phyloP scores from a whole-genome alignment of 225 moss, liverwort and hornwort species.

The Pleurozium schreberi region DNA sequence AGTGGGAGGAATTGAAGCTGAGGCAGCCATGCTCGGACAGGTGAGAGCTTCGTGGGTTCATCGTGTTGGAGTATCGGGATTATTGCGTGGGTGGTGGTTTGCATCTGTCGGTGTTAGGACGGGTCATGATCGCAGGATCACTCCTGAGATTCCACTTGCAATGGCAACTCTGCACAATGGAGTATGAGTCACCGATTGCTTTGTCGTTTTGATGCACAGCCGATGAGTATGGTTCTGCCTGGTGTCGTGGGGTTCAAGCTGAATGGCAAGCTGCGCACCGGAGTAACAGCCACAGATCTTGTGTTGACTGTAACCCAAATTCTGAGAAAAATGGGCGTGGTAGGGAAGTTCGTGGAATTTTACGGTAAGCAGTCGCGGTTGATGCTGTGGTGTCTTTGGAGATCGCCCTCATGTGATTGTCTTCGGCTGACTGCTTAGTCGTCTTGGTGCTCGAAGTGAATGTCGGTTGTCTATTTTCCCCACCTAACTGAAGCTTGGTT shows the following conservation, averaged over 20 bases:
- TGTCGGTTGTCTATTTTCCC: not conserved
- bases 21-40: slow-evolving; percentile 99
- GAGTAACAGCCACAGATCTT: slow-evolving; percentile 97
- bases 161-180: not conserved
- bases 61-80: not conserved
- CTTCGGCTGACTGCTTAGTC: not conserved
- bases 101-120: not conserved
- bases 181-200: not conserved
- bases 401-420: not conserved
- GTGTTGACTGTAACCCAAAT: slow-evolving; percentile 93
- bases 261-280: slow-evolving; percentile 63
- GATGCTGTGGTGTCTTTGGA: not conserved
- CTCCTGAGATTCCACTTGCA: not conserved
- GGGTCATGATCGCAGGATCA: not conserved
- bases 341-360: slow-evolving; percentile 97
- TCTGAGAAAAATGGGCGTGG: slow-evolving; percentile 88
- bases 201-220: slow-evolving; percentile 35
- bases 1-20: slow-evolving; percentile 98
- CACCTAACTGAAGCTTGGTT: not conserved
- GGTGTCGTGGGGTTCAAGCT: slow-evolving; percentile 96
- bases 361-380: slow-evolving; percentile 51
- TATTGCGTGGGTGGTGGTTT: not conserved
- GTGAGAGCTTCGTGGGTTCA: slow-evolving; percentile 21
- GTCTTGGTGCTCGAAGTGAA: not conserved
- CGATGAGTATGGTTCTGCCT: slow-evolving; percentile 99